Evolutionary conservation across 805 yeast genomes (phyloP).

Genomic region (Maudiozyma turicensis): DNA sequence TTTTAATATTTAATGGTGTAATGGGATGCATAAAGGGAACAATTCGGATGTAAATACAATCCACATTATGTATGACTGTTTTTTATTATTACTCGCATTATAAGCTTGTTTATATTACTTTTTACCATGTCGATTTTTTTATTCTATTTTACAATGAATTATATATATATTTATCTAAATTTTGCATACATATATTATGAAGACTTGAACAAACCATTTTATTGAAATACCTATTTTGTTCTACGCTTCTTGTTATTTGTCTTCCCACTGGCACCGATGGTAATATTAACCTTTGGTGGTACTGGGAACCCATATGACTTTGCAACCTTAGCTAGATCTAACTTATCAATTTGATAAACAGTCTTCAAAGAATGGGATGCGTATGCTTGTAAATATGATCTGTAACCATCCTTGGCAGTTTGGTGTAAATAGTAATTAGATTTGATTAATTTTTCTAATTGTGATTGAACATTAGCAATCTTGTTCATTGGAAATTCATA

Average conservation of each 20-base stretch:
- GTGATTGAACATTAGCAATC: slow-evolving; percentile 93
- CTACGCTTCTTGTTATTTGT: slow-evolving; percentile 21
- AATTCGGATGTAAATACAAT: slow-evolving; percentile 20
- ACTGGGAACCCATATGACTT: slow-evolving; percentile 88
- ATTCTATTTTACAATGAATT: slow-evolving; percentile 2
- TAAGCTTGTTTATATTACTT: too few relatives aligned
- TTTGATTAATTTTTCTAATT: slow-evolving; percentile 80
- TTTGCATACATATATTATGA: neutral
- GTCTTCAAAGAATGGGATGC: slow-evolving; percentile 94
- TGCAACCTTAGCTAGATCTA: slow-evolving; percentile 91
- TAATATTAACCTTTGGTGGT: slow-evolving; percentile 94
- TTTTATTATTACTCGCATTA: too few relatives aligned
- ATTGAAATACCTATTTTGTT: neutral
- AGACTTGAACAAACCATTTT: too few relatives aligned
- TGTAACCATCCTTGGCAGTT: slow-evolving; percentile 94
- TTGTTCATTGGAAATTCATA: slow-evolving; percentile 91
- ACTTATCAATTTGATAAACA: slow-evolving; percentile 90
- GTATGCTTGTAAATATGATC: slow-evolving; percentile 94
- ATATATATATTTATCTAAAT: neutral
- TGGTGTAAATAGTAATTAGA: slow-evolving; percentile 92
- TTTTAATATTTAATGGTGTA: slow-evolving; percentile 72
- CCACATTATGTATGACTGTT: too few relatives aligned
- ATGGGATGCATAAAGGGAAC: slow-evolving; percentile 66
- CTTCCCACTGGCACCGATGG: slow-evolving; percentile 88
- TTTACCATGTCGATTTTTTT: too few relatives aligned